Evolutionary conservation across 495 filamentous ascomycete genomes (phyloP).

Genomic region (Paragyromitra xinjiangensis): DNA sequence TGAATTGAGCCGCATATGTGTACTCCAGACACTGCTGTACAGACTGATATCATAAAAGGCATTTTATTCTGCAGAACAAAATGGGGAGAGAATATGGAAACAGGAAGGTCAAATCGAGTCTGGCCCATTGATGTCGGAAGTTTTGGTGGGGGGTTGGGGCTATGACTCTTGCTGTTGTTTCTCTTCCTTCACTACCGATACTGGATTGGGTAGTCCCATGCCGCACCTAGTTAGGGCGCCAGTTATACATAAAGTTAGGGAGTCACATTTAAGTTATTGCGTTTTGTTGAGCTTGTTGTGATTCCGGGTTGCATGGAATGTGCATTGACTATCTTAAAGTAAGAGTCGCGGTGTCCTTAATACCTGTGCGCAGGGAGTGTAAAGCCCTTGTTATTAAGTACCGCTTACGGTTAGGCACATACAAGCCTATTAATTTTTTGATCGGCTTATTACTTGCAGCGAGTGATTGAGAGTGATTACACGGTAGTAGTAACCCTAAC

Average conservation of each 20-base stretch:
- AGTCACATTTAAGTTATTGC: conserved; percentile 1
- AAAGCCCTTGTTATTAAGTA: background rate
- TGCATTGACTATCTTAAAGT: background rate
- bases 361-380: conserved; percentile 1
- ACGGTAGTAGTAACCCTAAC: background rate
- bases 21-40: too few relatives aligned
- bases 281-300: background rate
- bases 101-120: background rate
- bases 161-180: conserved; percentile 4
- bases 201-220: background rate
- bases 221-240: background rate
- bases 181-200: background rate
- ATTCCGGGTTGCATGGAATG: background rate
- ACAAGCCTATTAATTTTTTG: background rate
- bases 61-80: conserved; percentile 35
- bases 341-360: background rate
- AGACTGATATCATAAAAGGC: background rate
- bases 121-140: background rate
- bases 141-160: background rate
- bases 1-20: conserved; percentile 5
- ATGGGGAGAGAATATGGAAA: background rate
- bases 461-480: conserved; percentile 24
- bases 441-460: conserved; percentile 11
- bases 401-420: background rate
- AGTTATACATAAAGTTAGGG: background rate